These are phyloP conservation scores for Symbiodinium pilosum DNA, from an alignment of 73 alveolate species.

Conservation along the genomic window DNA sequence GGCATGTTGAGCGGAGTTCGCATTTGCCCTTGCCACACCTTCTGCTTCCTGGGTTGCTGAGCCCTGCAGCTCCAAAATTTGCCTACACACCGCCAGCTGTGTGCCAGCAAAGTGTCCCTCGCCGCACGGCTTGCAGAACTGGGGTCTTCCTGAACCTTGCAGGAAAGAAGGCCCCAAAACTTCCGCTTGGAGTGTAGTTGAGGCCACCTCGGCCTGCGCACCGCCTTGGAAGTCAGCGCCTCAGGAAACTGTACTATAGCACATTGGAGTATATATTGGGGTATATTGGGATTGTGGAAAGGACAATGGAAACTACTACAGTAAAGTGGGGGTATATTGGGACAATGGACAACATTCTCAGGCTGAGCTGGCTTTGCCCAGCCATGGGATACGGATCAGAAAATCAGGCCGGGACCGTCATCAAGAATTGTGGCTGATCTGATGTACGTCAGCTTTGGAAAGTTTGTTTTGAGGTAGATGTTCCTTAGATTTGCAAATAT, in stretches of 20 bases:
- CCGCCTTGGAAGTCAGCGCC: not conserved
- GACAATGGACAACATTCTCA: not conserved
- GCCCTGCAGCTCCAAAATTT: too few species aligned
- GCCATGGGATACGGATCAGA: too few species aligned
- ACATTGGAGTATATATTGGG: too few species aligned
- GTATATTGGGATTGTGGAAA: too few species aligned
- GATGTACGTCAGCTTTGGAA: conserved; percentile 78
- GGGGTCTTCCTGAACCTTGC: not conserved
- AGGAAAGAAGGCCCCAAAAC: too few species aligned
- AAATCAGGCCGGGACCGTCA: conserved; percentile 6
- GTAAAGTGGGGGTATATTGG: too few species aligned
- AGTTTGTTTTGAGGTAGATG: conserved; percentile 31
- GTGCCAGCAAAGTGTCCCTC: not conserved
- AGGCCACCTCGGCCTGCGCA: not conserved
- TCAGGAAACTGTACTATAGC: too few species aligned
- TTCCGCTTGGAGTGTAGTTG: too few species aligned
- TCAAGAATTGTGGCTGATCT: conserved; percentile 12
- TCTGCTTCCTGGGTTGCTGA: not conserved
- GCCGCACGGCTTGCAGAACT: not conserved
- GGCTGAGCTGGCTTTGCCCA: not conserved
- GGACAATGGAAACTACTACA: too few species aligned
- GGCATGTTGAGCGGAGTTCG: not conserved
- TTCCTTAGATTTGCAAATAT: conserved; percentile 22
- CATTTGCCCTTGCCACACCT: conserved; percentile 6
- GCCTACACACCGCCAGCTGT: too few species aligned